These are phyloP conservation scores for Microsporum canis DNA, from an alignment of 2,329 filamentous ascomycete genomes.

Conservation along the genomic window DNA sequence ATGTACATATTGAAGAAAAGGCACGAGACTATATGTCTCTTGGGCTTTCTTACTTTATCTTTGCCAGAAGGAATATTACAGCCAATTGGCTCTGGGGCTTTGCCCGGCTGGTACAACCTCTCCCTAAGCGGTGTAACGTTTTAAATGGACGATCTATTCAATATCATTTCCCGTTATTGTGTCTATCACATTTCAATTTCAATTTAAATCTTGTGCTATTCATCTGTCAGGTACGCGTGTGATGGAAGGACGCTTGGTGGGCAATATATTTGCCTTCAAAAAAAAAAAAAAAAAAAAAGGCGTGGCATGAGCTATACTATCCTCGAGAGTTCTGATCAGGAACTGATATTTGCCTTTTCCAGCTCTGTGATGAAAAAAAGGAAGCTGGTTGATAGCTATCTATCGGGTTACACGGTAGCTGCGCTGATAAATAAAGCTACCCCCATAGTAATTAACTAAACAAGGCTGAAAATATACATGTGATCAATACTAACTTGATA, in stretches of 20 bases:
- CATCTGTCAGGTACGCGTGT: background rate
- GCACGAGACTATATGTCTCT: background rate
- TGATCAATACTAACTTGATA: too few species aligned
- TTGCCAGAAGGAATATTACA: background rate
- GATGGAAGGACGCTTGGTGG: background rate
- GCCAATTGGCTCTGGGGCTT: background rate
- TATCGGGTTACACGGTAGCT: background rate
- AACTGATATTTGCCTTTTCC: background rate
- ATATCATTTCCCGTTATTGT: background rate
- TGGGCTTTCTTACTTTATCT: background rate
- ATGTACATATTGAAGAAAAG: background rate
- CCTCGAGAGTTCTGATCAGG: background rate
- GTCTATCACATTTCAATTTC: conserved; percentile 1
- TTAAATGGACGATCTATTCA: background rate
- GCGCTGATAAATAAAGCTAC: background rate
- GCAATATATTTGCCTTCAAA: background rate
- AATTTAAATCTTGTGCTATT: background rate
- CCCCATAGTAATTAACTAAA: background rate
- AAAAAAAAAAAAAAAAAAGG: background rate
- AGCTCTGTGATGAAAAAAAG: background rate
- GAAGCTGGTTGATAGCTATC: background rate
- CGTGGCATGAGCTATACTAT: background rate
- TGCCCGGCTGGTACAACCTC: background rate
- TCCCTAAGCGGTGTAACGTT: background rate
- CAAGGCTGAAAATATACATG: background rate